Evolutionary conservation across 768 basidiomycete genomes (phyloP), one percentile per base, ranked within the genome.

Genomic region (Lyophyllum decastes): DNA sequence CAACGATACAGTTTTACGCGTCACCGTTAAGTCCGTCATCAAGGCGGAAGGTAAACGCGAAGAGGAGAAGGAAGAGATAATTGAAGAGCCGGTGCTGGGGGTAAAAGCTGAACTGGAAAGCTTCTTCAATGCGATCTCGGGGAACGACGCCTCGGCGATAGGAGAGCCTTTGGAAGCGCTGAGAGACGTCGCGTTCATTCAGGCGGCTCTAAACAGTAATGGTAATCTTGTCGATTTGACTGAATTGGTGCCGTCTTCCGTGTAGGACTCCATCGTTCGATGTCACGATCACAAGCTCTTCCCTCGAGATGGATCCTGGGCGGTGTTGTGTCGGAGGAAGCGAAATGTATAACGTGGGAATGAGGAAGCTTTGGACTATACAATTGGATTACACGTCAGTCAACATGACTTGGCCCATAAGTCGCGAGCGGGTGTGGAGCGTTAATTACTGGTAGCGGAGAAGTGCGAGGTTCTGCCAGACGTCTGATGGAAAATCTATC

Each of bases 151-250:
- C 21, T 58, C 70, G 60, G 68, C 64, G 4, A 49, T 86, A 19
- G 90, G 89, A 14, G 79, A 83, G 60, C 88, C 89, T 25, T 69
- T 77, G 34, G 82, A 75, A 17, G 85, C 91, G 27, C 70, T 95
- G 60, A 74, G 74, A 60, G 93, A 95, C 68, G 85, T 95, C 26
- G 90, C 88, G 25, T 76, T 93, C 64, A 88, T 95, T 58, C 79
- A 95, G 73, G 92, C 89, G 25, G 83, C 82, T 26, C 73, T 94
- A 75, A 86, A 81, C 35, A 88, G 87, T 62, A 72, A 81, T 19
- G 90, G 90, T 6, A 64, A 75, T 57, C 68, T 81, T 35, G 78
- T 93, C 2, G 83, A 89, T 69, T 72, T 94, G 48, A 66, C 68
- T 52, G 76, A 74, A 56, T 62, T 81, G 30, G 64, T 73, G 46